Evolutionary conservation across 2,329 filamentous ascomycete genomes (phyloP).

Genomic region (Xenoacremonium recifei): DNA sequence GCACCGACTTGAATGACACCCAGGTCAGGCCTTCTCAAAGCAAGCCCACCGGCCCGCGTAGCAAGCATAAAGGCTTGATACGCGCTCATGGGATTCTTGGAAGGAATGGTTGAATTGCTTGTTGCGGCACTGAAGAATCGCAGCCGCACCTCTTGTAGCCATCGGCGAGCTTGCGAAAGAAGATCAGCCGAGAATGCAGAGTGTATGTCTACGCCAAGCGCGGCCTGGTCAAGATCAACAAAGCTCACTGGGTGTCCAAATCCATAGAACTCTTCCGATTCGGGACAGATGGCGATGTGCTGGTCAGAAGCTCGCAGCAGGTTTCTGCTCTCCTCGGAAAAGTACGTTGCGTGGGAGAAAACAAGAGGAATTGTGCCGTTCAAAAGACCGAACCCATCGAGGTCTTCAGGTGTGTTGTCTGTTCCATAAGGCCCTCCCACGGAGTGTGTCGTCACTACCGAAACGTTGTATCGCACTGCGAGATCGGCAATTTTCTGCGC

Average conservation of each 20-base stretch:
- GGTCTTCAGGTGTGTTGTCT: conserved; percentile 38
- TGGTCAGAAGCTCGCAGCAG: conserved; percentile 50
- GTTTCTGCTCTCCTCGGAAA: conserved; percentile 36
- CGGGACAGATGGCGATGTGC: conserved; percentile 56
- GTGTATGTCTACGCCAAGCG: conserved; percentile 55
- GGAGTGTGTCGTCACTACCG: conserved; percentile 46
- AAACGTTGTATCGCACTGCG: conserved; percentile 36
- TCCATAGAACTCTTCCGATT: conserved; percentile 60
- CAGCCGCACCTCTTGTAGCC: conserved; percentile 46
- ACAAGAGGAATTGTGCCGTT: conserved; percentile 47
- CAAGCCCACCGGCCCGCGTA: conserved; percentile 50
- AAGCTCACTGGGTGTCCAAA: conserved; percentile 45
- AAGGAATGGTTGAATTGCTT: conserved; percentile 40
- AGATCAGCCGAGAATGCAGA: conserved; percentile 51
- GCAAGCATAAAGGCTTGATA: conserved; percentile 55
- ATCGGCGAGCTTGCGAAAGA: conserved; percentile 51
- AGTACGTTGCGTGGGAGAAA: conserved; percentile 49
- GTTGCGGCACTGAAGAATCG: conserved; percentile 38
- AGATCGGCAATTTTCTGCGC: conserved; percentile 32
- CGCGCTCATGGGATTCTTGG: conserved; percentile 49
- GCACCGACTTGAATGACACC: conserved; percentile 48
- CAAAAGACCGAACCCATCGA: conserved; percentile 37
- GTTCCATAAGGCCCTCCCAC: conserved; percentile 38
- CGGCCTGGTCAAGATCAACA: conserved; percentile 47
- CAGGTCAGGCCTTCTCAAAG: conserved; percentile 49